Percentiles rank a stretch among this genome's conserved stretches.
Conservation (phyloP, 768 basidiomycete genomes). For the Mycena metata region DNA sequence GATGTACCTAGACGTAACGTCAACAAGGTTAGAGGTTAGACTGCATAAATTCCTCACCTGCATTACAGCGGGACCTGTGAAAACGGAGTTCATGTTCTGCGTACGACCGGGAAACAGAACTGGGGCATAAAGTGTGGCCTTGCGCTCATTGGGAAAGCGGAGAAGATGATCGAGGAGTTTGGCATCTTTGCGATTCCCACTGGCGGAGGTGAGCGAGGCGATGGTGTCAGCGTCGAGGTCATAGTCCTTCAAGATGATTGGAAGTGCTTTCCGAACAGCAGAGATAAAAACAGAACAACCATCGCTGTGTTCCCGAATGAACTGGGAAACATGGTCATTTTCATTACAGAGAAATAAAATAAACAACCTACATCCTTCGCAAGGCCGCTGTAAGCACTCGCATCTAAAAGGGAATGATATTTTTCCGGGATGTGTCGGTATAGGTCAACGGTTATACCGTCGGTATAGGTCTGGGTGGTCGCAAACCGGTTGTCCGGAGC, state of each 20-base stretch:
- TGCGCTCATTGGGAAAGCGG: neutral
- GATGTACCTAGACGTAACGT: neutral
- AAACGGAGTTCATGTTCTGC: conserved; percentile 3
- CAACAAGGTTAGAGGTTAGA: too few relatives aligned
- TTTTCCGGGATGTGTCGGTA: neutral
- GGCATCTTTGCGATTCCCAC: neutral
- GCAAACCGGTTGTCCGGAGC: neutral
- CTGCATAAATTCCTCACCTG: neutral
- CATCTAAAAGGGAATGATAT: neutral
- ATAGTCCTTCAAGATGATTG: neutral
- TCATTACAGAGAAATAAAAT: neutral
- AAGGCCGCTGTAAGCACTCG: neutral
- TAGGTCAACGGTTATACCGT: neutral
- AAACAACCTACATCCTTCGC: conserved; percentile 1
- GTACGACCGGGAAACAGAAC: neutral
- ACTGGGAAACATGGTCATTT: neutral
- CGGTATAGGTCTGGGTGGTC: neutral
- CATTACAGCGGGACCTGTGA: neutral
- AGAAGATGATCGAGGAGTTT: neutral
- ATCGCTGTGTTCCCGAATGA: neutral
- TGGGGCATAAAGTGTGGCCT: conserved; percentile 3
- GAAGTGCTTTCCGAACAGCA: neutral
- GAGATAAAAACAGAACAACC: neutral
- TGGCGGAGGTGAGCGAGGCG: neutral
- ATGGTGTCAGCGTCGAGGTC: neutral